A percentile compares a stretch with the other conserved stretches of the same genome.
Evolutionary conservation across 495 filamentous ascomycete species (phyloP).

Genomic region (Podospora pseudocomata): DNA sequence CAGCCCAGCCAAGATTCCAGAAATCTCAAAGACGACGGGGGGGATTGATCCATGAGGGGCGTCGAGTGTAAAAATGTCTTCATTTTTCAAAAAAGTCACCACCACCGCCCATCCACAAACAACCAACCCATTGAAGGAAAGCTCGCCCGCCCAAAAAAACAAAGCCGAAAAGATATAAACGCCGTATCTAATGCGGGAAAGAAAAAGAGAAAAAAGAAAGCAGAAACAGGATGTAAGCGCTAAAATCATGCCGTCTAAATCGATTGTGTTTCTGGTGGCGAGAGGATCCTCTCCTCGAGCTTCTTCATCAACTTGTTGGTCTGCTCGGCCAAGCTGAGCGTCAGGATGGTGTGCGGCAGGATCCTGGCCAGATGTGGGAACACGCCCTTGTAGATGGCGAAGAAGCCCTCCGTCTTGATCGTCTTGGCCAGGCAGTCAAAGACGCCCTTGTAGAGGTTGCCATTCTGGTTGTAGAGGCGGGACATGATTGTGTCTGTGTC

Average conservation of each 20-base stretch:
- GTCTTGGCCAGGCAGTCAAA: constrained; percentile 93
- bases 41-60: too few relatives aligned
- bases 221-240: neutral
- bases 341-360: constrained; percentile 90
- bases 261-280: constrained; percentile 25
- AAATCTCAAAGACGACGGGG: too few relatives aligned
- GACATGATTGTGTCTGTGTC: constrained; percentile 91
- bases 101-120: neutral
- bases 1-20: too few relatives aligned
- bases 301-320: constrained; percentile 86
- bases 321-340: constrained; percentile 90
- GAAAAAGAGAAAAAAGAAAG: neutral
- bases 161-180: neutral
- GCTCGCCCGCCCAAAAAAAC: neutral
- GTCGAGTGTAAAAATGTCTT: too few relatives aligned
- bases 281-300: constrained; percentile 64
- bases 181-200: neutral
- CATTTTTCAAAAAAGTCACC: neutral
- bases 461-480: constrained; percentile 97
- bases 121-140: neutral
- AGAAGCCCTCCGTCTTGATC: constrained; percentile 79
- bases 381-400: constrained; percentile 98
- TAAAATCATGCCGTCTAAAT: constrained; percentile 27
- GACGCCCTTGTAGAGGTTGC: constrained; percentile 87
- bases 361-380: constrained; percentile 93